A percentile compares a stretch with the other conserved stretches of the same genome.
Evolutionary conservation across 306 rosid genomes (phyloP).

Genomic region (Gleditsia sinensis): DNA sequence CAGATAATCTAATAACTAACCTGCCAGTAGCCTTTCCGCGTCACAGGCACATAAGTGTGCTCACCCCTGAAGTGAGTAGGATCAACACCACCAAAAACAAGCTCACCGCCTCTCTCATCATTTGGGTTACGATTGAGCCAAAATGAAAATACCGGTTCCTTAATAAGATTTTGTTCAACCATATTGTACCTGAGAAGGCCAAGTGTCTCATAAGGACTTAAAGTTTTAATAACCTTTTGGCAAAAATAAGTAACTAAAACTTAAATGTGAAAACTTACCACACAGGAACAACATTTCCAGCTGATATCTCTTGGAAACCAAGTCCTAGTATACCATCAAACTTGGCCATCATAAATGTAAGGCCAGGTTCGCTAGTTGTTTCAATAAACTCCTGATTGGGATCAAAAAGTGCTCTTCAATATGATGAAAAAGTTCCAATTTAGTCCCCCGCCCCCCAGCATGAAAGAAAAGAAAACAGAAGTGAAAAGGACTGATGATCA

Average conservation of each 20-base stretch:
- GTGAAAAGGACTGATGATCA: not conserved
- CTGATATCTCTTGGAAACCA: slow-evolving; percentile 93
- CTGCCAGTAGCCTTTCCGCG: slow-evolving; percentile 94
- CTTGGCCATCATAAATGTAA: slow-evolving; percentile 71
- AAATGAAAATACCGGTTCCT: slow-evolving; percentile 86
- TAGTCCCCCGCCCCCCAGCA: no score
- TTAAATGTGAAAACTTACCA: slow-evolving; percentile 54
- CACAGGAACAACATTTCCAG: slow-evolving; percentile 79
- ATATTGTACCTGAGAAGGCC: slow-evolving; percentile 75
- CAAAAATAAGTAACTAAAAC: slow-evolving; percentile 25
- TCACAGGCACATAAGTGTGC: slow-evolving; percentile 87
- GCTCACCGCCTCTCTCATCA: slow-evolving; percentile 88
- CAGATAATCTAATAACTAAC: slow-evolving; percentile 38
- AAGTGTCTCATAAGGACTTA: slow-evolving; percentile 5
- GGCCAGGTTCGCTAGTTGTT: slow-evolving; percentile 77
- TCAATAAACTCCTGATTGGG: slow-evolving; percentile 77
- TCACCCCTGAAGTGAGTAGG: slow-evolving; percentile 79
- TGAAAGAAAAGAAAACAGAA: not conserved
- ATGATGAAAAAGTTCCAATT: not conserved
- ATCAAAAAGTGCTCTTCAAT: not conserved
- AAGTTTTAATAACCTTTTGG: not conserved
- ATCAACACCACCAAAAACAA: slow-evolving; percentile 96
- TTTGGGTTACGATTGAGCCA: slow-evolving; percentile 85
- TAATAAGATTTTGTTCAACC: slow-evolving; percentile 75
- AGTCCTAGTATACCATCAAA: slow-evolving; percentile 94